Evolutionary conservation across 352 stramenopile genomes (phyloP).

Genomic region (Salisapilia sapeloensis): DNA sequence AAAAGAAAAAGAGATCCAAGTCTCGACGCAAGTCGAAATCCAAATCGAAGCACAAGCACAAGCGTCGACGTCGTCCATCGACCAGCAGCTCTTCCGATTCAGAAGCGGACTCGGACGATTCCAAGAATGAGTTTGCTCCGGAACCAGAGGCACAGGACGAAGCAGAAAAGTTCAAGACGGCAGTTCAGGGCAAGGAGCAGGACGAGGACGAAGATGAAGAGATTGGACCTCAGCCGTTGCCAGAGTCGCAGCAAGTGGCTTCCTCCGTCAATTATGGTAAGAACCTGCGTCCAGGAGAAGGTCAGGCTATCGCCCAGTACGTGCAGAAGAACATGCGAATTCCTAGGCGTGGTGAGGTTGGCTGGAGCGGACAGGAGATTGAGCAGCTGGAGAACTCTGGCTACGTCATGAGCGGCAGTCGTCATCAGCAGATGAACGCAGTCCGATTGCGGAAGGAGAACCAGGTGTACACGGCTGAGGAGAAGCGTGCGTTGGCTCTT

Average conservation of each 20-base stretch:
- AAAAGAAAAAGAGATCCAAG: constrained; percentile 13
- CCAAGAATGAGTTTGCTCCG: constrained; percentile 2
- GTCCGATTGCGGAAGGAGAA: constrained; percentile 99
- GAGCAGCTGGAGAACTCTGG: constrained; percentile 89
- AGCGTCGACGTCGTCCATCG: constrained; percentile 6
- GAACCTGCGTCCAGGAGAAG: constrained; percentile 86
- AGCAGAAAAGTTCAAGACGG: constrained; percentile 77
- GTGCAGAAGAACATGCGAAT: constrained; percentile 99
- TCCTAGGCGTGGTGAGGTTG: constrained; percentile 95
- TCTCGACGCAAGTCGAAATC: constrained; percentile 9
- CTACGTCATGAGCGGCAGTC: constrained; percentile 96
- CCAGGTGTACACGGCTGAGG: constrained; percentile 97
- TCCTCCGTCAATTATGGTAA: constrained; percentile 81
- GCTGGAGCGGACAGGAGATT: constrained; percentile 93
- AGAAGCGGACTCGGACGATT: constrained; percentile 3
- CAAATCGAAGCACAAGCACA: constrained; percentile 5
- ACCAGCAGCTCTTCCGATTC: constrained; percentile 5
- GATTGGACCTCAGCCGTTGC: constrained; percentile 70
- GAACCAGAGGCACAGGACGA: constrained; percentile 53
- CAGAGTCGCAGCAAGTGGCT: constrained; percentile 22
- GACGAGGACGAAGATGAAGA: constrained; percentile 72
- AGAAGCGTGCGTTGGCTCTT: constrained; percentile 94
- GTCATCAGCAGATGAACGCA: constrained; percentile 97
- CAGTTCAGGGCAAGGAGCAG: constrained; percentile 50
- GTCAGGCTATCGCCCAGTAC: constrained; percentile 92